Base-by-base conservation (phyloP, 2,329 filamentous ascomycete genomes). In the Coniochaeta ligniaria region DNA sequence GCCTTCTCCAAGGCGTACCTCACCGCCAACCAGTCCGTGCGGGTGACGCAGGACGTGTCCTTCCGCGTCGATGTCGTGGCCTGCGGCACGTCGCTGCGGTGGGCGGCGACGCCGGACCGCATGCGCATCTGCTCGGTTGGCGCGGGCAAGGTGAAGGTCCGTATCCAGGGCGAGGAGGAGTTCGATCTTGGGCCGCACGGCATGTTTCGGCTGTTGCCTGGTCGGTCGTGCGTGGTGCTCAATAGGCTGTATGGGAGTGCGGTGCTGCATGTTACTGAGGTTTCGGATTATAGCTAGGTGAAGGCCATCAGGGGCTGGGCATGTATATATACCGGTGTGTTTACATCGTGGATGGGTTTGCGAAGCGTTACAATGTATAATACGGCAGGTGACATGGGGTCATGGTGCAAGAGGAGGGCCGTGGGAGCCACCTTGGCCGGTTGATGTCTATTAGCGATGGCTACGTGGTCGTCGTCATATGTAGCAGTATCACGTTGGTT, bases 1-100 rank as follows among this genome's bases (percentile, higher is more conserved):
- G 72, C 72, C n/a, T 73, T 69, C 59, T 74, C 73, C 38, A 73
- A 73, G 26, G 62, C 71, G 2, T 74, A 68, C 61, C 67, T 75
- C 7, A 67, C 66, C 9, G 64, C 66, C 3, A 60, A 62, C 11
- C 63, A 67, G n/a, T 61, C 62, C 5, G 65, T 72, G 2, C 64
- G 60, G 1, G 66, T 73, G 20, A 63, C 62, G 57, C 63, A 68
- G 41, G 68, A 69, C 57, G 64, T 72, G 14, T 56, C 64, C 4
- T 68, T 70, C 62, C 68, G 68, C n/a, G 66, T 74, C 20, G 64
- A 70, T 47, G 68, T 69, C 0, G 63, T 74, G 47, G 57, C 58
- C 28, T 62, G 69, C 0, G 72, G 72, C 14, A 52, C 52, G 2
- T 60, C 54, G 7, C 62, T 67, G 24, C 56, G 52, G 4, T 64